Conservation (phyloP, 1,284 basidiomycete genomes). For the Melampsora occidentalis region DNA sequence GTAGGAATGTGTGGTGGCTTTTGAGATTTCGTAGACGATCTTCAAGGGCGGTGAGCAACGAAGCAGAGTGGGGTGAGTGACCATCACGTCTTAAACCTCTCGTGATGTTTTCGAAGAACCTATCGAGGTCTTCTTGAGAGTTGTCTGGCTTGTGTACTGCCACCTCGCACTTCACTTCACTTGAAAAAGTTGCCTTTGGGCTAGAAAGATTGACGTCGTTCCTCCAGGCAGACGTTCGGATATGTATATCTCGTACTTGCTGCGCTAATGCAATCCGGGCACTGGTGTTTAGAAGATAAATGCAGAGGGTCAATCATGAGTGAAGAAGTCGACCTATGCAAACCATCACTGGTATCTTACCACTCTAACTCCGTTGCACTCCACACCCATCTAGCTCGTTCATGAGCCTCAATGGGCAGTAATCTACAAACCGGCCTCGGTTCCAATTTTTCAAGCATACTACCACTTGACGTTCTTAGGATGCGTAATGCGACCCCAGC, state of each 20-base stretch:
- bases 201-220: slow-evolving; percentile 7
- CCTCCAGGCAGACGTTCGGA: slow-evolving; percentile 37
- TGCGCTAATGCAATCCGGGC: not conserved
- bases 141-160: not conserved
- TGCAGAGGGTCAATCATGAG: not conserved
- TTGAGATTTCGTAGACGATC: slow-evolving; percentile 20
- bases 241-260: slow-evolving; percentile 20
- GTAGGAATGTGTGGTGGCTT: slow-evolving; percentile 2
- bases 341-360: slow-evolving; percentile 9
- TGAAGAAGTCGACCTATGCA: not conserved
- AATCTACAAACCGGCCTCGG: slow-evolving; percentile 30
- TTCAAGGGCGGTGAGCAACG: slow-evolving; percentile 13
- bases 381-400: slow-evolving; percentile 36
- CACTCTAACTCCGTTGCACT: slow-evolving; percentile 17
- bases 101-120: slow-evolving; percentile 21
- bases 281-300: not conserved
- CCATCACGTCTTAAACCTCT: slow-evolving; percentile 1
- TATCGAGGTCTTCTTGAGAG: slow-evolving; percentile 13
- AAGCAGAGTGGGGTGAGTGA: not conserved
- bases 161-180: not conserved
- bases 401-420: slow-evolving; percentile 17
- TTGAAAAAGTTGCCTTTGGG: not conserved
- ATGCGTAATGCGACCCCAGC: slow-evolving; percentile 38
- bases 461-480: slow-evolving; percentile 20
- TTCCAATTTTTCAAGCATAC: not conserved